Evolutionary conservation across 495 filamentous ascomycete species (phyloP), one percentile per base, ranked within the genome.

Genomic region (Penicillium steckii): DNA sequence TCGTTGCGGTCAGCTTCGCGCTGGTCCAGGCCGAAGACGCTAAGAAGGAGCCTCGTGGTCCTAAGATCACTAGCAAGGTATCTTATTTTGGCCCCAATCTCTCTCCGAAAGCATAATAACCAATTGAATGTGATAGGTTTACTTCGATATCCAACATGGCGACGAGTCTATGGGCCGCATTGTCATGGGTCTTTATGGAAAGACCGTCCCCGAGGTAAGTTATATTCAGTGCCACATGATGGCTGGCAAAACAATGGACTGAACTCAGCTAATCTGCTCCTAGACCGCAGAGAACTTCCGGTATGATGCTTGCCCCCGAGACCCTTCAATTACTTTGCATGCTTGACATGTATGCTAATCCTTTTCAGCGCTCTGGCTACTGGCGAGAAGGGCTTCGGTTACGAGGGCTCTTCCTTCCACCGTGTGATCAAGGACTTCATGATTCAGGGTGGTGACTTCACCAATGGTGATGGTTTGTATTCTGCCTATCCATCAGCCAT

Each of bases 381-480:
- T 52, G 94, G 94, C 56, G 91, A 99, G 85, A 90, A 97, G 75
- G 94, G 89, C 63, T 97, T 88, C 66, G 94, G 94, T 50, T 98
- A 97, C 70, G 85, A 97, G 72, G 92, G 90, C 27, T 96, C 91
- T 19, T 84, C 74, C 69, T 98, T 98, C 87, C 94, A 98, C 84
- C 89, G 94, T 75, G 95, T 98, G 65, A 98, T 98, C 79, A 91
- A 93, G 79, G 64, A 87, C 50, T 98, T 98, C 80, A 98, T 98
- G 94, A 96, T 97, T 70, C 94, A 98, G 77, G 94, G 94, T 69
- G 94, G 95, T 76, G 95, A 99, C 77, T 99, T 99, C 78, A 99
- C 95, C 71, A 90, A 85, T 55, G 85, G 85, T 58, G 92, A 99
- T 67, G 93, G 81, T 81, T 55, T 50, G 67, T 61, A 26, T 18